Base-by-base conservation (phyloP, 768 basidiomycete genomes). In the Boletus insuetus region DNA sequence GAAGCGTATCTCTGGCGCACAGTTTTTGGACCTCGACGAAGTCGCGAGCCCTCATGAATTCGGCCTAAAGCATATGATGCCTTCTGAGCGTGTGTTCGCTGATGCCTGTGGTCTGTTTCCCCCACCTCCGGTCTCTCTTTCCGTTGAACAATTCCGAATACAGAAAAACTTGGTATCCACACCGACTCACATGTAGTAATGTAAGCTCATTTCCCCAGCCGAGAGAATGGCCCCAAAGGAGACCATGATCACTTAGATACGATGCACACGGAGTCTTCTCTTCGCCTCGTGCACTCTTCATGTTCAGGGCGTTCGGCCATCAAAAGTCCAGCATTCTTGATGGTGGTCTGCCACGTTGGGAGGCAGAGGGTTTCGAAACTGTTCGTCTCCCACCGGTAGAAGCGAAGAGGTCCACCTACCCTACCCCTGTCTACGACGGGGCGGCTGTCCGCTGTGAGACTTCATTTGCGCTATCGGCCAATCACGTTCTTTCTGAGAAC, bases 31-130 rank as follows among this genome's bases (percentile, higher is more conserved):
- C 67, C 75, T 95, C 24, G 94, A 97, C 69, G 77, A 83, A 49
- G 87, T 92, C 26, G 82, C 89, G 1, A 85, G 82, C 55, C 72
- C 81, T 10, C 87, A 91, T 67, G 80, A 85, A 50, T 78, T 95
- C 5, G 90, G 89, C 13, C 76, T 98, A 22, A 89, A 89, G 65
- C 96, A 98, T 73, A 98, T 98, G 94, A 85, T 98, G 80, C 97
- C 97, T 17, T 72, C 77, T 34, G 76, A 73, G 35, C 77, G 81
- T 42, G 74, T 76, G 37, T 98, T 98, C 70, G 85, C 87, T 24
- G 77, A 81, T 53, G 86, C 90, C 10, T 93, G 90, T 66, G 85
- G 93, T 95, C 75, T 58, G 87, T 65, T 22, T 51, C 46, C 58
- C 45, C 6, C 55, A 16, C 43, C 49, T 44, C 58, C 29, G 29